Evolutionary conservation across 768 basidiomycete genomes (phyloP).

Genomic region (Xerocomellus chrysenteron): DNA sequence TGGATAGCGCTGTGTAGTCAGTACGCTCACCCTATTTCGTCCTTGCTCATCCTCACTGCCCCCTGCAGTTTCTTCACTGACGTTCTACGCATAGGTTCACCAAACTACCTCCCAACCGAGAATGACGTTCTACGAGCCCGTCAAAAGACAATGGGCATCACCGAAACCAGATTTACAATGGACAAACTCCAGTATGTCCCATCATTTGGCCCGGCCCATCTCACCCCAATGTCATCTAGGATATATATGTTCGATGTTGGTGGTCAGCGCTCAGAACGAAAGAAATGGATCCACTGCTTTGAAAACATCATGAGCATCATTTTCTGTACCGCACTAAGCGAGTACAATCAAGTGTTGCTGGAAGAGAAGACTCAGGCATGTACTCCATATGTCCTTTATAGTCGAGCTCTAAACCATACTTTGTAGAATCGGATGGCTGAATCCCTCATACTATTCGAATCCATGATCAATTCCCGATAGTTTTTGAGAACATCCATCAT

Average conservation of each 20-base stretch:
- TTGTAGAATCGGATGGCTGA: conserved; percentile 72
- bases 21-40: conserved; percentile 27
- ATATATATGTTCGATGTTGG: conserved; percentile 80
- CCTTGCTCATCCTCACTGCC: background rate
- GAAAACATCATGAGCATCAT: conserved; percentile 78
- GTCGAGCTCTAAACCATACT: background rate
- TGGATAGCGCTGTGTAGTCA: conserved; percentile 92
- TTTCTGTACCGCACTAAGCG: conserved; percentile 72
- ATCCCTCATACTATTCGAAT: conserved; percentile 72
- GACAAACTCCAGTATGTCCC: conserved; percentile 56
- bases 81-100: conserved; percentile 76
- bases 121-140: conserved; percentile 87
- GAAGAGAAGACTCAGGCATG: conserved; percentile 48
- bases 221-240: conserved; percentile 18
- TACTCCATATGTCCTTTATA: background rate
- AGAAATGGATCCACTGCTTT: conserved; percentile 82
- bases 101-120: conserved; percentile 80
- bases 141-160: conserved; percentile 86
- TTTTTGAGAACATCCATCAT: conserved; percentile 68
- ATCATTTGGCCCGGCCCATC: accelerated
- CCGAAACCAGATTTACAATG: conserved; percentile 80
- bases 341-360: conserved; percentile 72
- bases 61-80: conserved; percentile 76
- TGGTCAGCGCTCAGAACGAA: conserved; percentile 77
- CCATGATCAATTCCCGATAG: conserved; percentile 79